Conservation (phyloP, 441 rosid species). For the Gossypium laxum region DNA sequence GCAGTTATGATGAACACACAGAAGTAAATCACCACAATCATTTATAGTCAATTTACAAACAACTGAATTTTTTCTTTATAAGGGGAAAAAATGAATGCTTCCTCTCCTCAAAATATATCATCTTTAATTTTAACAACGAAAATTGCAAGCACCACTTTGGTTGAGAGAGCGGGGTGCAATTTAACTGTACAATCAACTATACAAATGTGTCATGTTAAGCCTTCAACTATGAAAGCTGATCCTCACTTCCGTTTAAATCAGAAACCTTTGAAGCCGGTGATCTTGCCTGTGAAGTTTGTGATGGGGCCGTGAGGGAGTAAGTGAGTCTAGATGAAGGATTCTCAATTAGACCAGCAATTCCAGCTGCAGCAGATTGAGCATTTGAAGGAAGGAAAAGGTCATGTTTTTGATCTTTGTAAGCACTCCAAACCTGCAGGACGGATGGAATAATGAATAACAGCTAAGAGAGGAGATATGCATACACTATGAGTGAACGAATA, state of each 20-base stretch:
- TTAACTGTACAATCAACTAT: slow-evolving; percentile 35
- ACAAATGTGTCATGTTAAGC: slow-evolving; percentile 13
- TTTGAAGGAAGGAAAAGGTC: slow-evolving; percentile 93
- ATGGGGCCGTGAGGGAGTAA: slow-evolving; percentile 80
- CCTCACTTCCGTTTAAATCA: slow-evolving; percentile 29
- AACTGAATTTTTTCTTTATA: neutral
- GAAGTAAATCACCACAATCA: neutral
- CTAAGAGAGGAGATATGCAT: neutral
- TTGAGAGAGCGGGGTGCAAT: neutral
- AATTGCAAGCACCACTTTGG: neutral
- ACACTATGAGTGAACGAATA: neutral
- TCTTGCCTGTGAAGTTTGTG: slow-evolving; percentile 33
- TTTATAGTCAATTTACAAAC: neutral
- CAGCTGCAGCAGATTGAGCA: slow-evolving; percentile 86
- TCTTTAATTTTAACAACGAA: neutral
- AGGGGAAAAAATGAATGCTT: neutral
- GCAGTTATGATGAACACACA: neutral
- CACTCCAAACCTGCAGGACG: slow-evolving; percentile 71
- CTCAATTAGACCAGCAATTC: slow-evolving; percentile 93
- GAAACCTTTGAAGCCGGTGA: slow-evolving; percentile 23
- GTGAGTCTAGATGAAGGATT: slow-evolving; percentile 64
- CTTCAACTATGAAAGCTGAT: slow-evolving; percentile 20
- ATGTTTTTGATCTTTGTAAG: slow-evolving; percentile 92
- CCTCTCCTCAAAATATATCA: neutral
- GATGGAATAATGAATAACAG: neutral